phyloP scores from a whole-genome alignment of 176 grass and related monocot species.

The Eleusine indica region DNA sequence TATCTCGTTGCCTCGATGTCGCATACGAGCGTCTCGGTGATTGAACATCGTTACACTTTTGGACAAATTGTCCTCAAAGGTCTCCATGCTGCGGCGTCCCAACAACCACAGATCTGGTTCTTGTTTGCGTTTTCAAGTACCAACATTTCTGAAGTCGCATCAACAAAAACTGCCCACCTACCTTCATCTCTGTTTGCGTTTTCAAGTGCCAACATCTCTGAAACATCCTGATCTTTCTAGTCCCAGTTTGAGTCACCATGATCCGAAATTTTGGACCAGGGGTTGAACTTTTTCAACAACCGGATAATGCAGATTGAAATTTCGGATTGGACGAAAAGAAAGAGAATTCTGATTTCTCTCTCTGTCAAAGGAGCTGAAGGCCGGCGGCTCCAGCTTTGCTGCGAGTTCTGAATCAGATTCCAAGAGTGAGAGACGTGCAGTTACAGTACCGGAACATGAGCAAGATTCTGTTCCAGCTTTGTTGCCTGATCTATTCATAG shows the following conservation, averaged over 20 bases:
- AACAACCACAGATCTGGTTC: conserved; percentile 4
- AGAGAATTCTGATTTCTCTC: background rate
- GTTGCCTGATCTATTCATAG: too few species aligned
- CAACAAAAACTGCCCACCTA: conserved; percentile 22
- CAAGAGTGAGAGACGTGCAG: too few species aligned
- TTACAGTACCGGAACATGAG: too few species aligned
- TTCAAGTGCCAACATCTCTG: too few species aligned
- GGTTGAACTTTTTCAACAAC: conserved; percentile 11
- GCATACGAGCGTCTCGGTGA: conserved; percentile 24
- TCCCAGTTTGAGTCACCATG: background rate
- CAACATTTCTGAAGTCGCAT: background rate
- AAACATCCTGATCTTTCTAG: background rate
- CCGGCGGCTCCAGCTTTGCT: too few species aligned
- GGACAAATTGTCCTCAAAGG: background rate
- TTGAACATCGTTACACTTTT: background rate
- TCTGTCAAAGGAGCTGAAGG: background rate
- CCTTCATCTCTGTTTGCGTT: background rate
- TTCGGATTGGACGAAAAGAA: background rate
- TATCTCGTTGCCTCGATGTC: background rate
- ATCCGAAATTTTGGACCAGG: background rate
- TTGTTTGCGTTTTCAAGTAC: background rate
- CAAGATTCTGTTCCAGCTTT: too few species aligned
- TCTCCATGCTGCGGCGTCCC: background rate
- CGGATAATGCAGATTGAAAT: conserved; percentile 1
- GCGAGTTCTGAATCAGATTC: too few species aligned